These are phyloP conservation scores for Lepidium campestre DNA, from an alignment of 441 rosid genomes.

Conservation along the genomic window DNA sequence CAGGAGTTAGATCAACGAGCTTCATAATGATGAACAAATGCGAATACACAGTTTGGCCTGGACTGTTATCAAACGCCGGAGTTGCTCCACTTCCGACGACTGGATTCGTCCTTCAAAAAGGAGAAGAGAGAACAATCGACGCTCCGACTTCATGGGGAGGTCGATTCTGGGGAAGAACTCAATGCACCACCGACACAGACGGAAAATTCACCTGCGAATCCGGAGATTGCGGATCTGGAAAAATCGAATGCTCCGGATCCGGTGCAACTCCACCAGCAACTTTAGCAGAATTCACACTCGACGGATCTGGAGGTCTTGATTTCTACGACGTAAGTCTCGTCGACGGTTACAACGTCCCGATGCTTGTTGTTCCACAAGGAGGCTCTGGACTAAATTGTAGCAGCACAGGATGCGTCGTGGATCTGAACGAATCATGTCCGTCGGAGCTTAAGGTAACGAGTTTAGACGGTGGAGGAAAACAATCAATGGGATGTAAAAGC, in stretches of 20 bases:
- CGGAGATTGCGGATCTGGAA: constrained; percentile 80
- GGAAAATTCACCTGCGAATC: constrained; percentile 67
- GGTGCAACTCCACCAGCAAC: constrained; percentile 87
- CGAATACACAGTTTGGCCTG: constrained; percentile 78
- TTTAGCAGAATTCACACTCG: constrained; percentile 80
- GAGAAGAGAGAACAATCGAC: constrained; percentile 42
- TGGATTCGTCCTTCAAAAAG: constrained; percentile 63
- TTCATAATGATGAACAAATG: constrained; percentile 68
- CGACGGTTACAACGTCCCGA: constrained; percentile 87
- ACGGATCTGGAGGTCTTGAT: constrained; percentile 71
- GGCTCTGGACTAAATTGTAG: constrained; percentile 61
- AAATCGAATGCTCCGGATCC: constrained; percentile 62
- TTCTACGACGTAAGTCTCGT: constrained; percentile 93
- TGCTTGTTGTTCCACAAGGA: constrained; percentile 72
- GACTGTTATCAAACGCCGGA: constrained; percentile 72
- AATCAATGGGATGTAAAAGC: constrained; percentile 71
- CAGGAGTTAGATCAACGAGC: constrained; percentile 37
- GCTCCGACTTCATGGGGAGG: constrained; percentile 91
- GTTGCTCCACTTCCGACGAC: constrained; percentile 55
- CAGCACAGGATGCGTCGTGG: constrained; percentile 61
- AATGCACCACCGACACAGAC: constrained; percentile 51
- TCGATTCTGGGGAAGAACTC: constrained; percentile 88
- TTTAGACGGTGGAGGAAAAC: constrained; percentile 33
- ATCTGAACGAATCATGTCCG: constrained; percentile 69
- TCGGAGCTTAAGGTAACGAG: constrained; percentile 60